Evolutionary conservation across 495 filamentous ascomycete species (phyloP), one percentile per base, ranked within the genome.

Genomic region (Chaetomium fimeti): DNA sequence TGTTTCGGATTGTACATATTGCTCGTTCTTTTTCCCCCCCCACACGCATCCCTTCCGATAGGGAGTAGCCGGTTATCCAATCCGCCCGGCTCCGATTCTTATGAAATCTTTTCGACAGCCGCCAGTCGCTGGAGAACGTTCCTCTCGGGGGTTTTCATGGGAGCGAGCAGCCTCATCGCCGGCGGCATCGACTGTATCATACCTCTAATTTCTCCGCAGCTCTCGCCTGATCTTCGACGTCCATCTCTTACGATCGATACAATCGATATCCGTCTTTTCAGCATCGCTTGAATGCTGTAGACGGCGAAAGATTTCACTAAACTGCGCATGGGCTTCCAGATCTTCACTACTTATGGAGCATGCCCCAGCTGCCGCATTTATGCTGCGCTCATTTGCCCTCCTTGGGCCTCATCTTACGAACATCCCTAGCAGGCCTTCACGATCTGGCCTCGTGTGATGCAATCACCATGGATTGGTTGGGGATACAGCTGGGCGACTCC

Each of bases 1-100:
- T 61, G 42, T 56, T 61, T 66, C 65, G 64, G 60, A 71, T 71
- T 75, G 75, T 74, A 75, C 71, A 75, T 75, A 74, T 65, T 68
- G 49, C 43, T 61, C 55, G 25, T 66, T 61, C 49, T 13, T 58
- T 65, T 38, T n/a, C n/a, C n/a, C n/a, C n/a, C n/a, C 38, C 15
- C 56, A 24, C 60, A 36, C 32, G 32, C 8, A 56, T 59, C 51
- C 67, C 51, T 42, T 51, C 45, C 42, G 48, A 27, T 24, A 32
- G 28, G 15, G 29, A 60, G 29, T 54, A 56, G 52, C 24, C 25
- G 25, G 51, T 11, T 43, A 8, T 56, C 49, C 32, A 54, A 12
- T 38, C 42, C n/a, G 18, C 2, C 18, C 59, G 24, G 24, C 56
- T 47, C 38, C 56, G 24, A 59, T 18, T 18, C n/a, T 49, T 18